phyloP scores from a whole-genome alignment of 73 alveolate species.

The Stentor roeselii region DNA sequence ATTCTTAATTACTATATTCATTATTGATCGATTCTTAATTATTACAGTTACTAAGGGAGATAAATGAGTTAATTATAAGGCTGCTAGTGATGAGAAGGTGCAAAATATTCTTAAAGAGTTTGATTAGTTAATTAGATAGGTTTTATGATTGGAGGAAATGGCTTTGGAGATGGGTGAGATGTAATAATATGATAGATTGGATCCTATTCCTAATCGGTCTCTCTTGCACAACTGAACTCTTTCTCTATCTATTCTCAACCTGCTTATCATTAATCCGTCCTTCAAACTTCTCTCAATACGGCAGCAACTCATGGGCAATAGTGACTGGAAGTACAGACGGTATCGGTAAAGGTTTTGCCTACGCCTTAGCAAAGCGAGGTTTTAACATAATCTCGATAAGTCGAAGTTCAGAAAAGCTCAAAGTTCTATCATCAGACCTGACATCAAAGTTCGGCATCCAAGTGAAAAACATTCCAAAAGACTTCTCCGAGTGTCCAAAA shows the following conservation, averaged over 20 bases:
- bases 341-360: slow-evolving; percentile 55
- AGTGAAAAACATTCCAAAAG: neutral
- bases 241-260: too few relatives aligned
- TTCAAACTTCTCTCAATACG: slow-evolving; percentile 15
- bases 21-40: too few relatives aligned
- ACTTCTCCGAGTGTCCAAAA: neutral
- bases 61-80: neutral
- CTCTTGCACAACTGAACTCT: too few relatives aligned
- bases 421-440: slow-evolving; percentile 18
- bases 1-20: too few relatives aligned
- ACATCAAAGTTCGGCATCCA: neutral
- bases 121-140: too few relatives aligned
- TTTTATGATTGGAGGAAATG: too few relatives aligned
- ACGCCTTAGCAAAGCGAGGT: slow-evolving; percentile 54
- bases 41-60: neutral
- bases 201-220: too few relatives aligned
- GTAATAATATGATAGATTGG: too few relatives aligned
- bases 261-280: too few relatives aligned
- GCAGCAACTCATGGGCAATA: slow-evolving; percentile 60
- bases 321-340: slow-evolving; percentile 80
- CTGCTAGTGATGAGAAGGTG: neutral
- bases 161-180: too few relatives aligned
- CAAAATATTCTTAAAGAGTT: neutral
- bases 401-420: slow-evolving; percentile 48
- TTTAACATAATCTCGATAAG: slow-evolving; percentile 55